A percentile compares a stretch with the other conserved stretches of the same genome.
These are phyloP conservation scores for Blattamonas nauphoetae DNA, from an alignment of 78 protist species.

Conservation along the genomic window DNA sequence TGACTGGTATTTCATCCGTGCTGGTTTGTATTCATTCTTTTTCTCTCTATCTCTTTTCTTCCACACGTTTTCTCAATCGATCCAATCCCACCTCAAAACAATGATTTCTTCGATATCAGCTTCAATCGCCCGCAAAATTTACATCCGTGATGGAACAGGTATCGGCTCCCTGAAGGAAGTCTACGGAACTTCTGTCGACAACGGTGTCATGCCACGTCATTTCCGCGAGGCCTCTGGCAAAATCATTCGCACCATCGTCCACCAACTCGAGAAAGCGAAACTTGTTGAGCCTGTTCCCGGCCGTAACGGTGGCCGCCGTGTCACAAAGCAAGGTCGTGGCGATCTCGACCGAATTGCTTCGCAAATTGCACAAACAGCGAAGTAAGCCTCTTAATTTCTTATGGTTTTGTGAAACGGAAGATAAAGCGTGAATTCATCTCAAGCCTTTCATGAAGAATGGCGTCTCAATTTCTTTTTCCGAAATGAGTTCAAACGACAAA, in stretches of 20 bases:
- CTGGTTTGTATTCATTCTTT: constrained; percentile 30
- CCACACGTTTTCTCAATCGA: background rate
- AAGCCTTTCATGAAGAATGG: too few relatives aligned
- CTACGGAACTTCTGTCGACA: constrained; percentile 49
- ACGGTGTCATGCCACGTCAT: constrained; percentile 55
- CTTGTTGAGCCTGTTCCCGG: constrained; percentile 43
- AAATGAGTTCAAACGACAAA: too few relatives aligned
- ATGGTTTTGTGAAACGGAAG: too few relatives aligned
- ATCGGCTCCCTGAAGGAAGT: constrained; percentile 45
- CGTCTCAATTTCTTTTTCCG: too few relatives aligned
- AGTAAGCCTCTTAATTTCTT: too few relatives aligned
- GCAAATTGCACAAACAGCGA: constrained; percentile 19
- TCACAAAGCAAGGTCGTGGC: constrained; percentile 58
- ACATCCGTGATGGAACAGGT: constrained; percentile 59
- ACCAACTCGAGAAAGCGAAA: constrained; percentile 53
- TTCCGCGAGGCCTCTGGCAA: constrained; percentile 48
- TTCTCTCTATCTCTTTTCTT: background rate
- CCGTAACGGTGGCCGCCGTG: constrained; percentile 36
- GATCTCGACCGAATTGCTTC: constrained; percentile 64
- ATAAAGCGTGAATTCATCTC: too few relatives aligned
- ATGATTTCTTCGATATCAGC: constrained; percentile 25
- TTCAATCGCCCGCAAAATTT: constrained; percentile 64
- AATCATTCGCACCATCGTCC: constrained; percentile 54
- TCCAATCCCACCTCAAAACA: background rate
- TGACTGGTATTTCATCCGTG: constrained; percentile 92